Conservation (phyloP, 1,139 yeast species). For the Protomyces gravidus region DNA sequence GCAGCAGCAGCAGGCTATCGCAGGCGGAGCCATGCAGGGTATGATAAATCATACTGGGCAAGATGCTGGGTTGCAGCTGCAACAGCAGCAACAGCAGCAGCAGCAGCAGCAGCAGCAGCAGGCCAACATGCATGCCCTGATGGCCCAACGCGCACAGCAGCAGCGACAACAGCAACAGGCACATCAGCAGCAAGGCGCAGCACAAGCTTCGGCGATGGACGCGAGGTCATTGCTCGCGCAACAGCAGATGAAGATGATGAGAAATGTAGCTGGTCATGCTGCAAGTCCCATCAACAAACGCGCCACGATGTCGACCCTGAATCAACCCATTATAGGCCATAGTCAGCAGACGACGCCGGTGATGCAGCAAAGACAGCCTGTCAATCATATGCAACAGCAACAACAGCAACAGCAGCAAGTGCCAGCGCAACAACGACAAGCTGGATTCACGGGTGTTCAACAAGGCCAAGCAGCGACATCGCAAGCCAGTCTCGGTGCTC, state of each 20-base stretch:
- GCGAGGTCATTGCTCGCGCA: slow-evolving; percentile 11
- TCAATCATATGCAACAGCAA: slow-evolving; percentile 1
- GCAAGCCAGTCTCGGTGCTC: neutral
- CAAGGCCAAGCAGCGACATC: neutral
- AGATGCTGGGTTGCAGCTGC: neutral
- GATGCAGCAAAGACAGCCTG: slow-evolving; percentile 3
- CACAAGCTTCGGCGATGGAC: neutral
- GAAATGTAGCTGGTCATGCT: slow-evolving; percentile 3
- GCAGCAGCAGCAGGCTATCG: neutral
- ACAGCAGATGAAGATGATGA: slow-evolving; percentile 13
- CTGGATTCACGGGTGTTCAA: neutral
- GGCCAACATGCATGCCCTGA: slow-evolving; percentile 1
- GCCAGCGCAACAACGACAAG: neutral
- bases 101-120: slow-evolving; percentile 12
- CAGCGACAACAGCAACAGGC: neutral
- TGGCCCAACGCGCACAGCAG: slow-evolving; percentile 16
- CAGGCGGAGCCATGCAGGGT: neutral
- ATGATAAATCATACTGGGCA: neutral
- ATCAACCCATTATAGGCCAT: slow-evolving; percentile 13
- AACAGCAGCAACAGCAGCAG: slow-evolving; percentile 8
- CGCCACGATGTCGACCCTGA: slow-evolving; percentile 17
- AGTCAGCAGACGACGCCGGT: neutral
- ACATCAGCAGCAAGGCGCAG: neutral
- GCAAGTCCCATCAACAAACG: neutral
- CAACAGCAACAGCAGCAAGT: slow-evolving; percentile 25